Evolutionary conservation across 352 stramenopile species (phyloP).

Genomic region (Pythium coloratum): DNA sequence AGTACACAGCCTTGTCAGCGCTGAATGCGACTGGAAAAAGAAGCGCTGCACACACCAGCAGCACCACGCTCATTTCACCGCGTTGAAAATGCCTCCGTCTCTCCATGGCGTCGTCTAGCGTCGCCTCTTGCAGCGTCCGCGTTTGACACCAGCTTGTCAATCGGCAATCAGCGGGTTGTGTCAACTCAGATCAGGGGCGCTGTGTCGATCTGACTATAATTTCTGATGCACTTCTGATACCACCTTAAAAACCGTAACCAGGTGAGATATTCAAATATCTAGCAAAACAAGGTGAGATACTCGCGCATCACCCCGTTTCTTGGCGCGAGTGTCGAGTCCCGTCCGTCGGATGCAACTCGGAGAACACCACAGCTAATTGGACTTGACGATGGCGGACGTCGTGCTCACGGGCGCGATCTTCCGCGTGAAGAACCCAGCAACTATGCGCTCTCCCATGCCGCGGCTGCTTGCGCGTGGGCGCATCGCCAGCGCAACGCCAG

Average conservation of each 20-base stretch:
- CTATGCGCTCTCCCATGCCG: conserved; percentile 25
- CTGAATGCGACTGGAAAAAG: not conserved
- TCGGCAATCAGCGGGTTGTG: not conserved
- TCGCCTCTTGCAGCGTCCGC: not conserved
- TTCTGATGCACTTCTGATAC: conserved; percentile 2
- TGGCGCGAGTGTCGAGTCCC: not conserved
- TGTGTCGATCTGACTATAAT: conserved; percentile 13
- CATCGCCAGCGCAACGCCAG: conserved; percentile 21
- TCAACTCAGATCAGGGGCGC: not conserved
- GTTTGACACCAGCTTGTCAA: not conserved
- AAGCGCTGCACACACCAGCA: not conserved
- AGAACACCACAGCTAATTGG: not conserved
- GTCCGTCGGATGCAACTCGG: not conserved
- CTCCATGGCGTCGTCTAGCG: not conserved
- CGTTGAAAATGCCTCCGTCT: not conserved
- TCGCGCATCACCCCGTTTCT: not conserved
- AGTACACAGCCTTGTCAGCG: conserved; percentile 36
- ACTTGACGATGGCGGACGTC: conserved; percentile 30
- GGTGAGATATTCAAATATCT: not conserved
- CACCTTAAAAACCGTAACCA: not conserved
- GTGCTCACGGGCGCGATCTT: conserved; percentile 35
- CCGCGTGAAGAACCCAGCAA: conserved; percentile 28
- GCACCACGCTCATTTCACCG: not conserved
- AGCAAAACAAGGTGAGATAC: not conserved
- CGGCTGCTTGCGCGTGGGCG: conserved; percentile 18